These are phyloP conservation scores for Trametes cubensis DNA, from an alignment of 768 basidiomycete genomes.

Conservation along the genomic window DNA sequence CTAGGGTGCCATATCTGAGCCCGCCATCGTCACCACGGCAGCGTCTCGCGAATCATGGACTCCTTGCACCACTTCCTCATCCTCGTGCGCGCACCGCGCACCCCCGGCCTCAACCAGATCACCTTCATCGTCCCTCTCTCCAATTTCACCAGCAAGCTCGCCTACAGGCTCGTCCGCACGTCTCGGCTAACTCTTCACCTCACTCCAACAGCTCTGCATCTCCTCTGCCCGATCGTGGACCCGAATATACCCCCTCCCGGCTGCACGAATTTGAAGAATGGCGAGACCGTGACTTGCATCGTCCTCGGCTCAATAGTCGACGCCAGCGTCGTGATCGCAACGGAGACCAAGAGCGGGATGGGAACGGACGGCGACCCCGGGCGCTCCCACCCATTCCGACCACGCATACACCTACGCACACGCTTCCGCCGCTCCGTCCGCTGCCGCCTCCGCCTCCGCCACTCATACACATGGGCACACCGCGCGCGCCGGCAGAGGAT, in stretches of 20 bases:
- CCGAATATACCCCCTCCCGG: too few species aligned
- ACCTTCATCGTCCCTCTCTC: neutral
- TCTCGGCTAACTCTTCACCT: too few species aligned
- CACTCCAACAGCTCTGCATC: conserved; percentile 4
- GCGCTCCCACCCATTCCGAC: too few species aligned
- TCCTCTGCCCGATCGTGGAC: neutral
- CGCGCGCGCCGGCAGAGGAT: neutral
- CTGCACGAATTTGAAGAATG: too few species aligned
- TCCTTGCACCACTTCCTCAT: neutral
- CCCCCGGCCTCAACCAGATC: neutral
- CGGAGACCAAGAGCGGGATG: conserved; percentile 9
- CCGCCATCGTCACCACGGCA: neutral
- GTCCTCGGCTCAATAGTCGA: neutral
- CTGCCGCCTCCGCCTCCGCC: conserved; percentile 10
- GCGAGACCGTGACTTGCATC: neutral
- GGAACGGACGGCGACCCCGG: conserved; percentile 5
- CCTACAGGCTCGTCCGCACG: neutral
- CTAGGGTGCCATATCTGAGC: neutral
- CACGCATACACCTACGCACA: too few species aligned
- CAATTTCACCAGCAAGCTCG: neutral
- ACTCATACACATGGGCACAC: neutral
- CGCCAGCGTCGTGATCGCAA: conserved; percentile 5
- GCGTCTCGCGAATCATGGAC: neutral
- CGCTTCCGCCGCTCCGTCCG: conserved; percentile 1
- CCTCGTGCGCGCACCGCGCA: neutral